A percentile compares a stretch with the other conserved stretches of the same genome.
Conservation (phyloP, 768 basidiomycete species). For the Amanita muscaria region DNA sequence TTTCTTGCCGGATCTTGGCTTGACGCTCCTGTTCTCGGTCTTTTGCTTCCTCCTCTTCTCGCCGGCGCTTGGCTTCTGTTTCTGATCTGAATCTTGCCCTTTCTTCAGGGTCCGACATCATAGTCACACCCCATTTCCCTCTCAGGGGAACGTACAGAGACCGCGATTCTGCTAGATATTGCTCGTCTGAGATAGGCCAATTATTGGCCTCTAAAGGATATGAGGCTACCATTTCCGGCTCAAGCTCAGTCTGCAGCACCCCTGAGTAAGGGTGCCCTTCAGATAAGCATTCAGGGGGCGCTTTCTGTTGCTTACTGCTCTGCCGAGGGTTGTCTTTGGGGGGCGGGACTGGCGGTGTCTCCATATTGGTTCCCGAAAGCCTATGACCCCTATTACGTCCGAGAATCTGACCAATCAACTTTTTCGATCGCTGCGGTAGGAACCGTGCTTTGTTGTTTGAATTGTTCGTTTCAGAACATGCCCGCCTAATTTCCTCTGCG, state of each 20-base stretch:
- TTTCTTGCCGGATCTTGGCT: slow-evolving; percentile 29
- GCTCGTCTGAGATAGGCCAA: neutral
- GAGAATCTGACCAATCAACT: too few species aligned
- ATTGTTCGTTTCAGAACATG: neutral
- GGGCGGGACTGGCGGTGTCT: too few species aligned
- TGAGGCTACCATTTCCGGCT: neutral
- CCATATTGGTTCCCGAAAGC: too few species aligned
- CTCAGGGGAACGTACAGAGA: slow-evolving; percentile 3
- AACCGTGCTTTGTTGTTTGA: neutral
- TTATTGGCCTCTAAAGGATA: neutral
- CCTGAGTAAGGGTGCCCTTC: too few species aligned
- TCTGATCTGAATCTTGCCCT: slow-evolving; percentile 17
- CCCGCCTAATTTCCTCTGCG: neutral
- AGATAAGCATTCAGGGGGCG: too few species aligned
- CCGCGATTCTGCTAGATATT: neutral
- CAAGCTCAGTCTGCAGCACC: too few species aligned
- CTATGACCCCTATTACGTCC: too few species aligned
- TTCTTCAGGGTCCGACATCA: slow-evolving; percentile 16
- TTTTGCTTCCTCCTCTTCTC: slow-evolving; percentile 35
- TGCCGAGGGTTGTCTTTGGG: too few species aligned
- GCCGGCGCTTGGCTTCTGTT: slow-evolving; percentile 11
- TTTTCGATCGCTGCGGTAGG: too few species aligned
- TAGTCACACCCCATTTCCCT: slow-evolving; percentile 7
- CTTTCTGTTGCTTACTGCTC: too few species aligned
- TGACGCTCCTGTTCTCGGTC: slow-evolving; percentile 38